Conservation (phyloP, 2,329 filamentous ascomycete species). For the Biscogniauxia mediterranea region DNA sequence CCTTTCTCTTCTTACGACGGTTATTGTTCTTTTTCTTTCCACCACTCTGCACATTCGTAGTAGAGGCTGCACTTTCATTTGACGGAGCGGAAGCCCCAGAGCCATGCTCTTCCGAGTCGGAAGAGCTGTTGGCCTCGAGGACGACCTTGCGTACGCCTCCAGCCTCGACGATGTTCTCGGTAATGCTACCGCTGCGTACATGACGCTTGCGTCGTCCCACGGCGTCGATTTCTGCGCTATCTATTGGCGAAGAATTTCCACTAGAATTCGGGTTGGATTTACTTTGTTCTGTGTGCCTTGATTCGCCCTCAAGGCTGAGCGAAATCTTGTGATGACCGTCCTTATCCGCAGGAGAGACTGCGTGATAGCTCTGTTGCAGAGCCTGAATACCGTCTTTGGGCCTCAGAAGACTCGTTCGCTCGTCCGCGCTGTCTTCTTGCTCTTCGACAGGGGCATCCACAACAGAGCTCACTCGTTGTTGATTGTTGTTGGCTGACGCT, state of each 20-base stretch:
- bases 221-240: slow-evolving; percentile 18
- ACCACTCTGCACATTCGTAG: slow-evolving; percentile 9
- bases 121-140: slow-evolving; percentile 62
- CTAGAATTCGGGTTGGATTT: slow-evolving; percentile 18
- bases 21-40: slow-evolving; percentile 37
- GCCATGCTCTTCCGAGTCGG: slow-evolving; percentile 30
- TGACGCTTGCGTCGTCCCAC: slow-evolving; percentile 34
- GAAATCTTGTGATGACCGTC: slow-evolving; percentile 21
- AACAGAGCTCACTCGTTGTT: slow-evolving; percentile 22
- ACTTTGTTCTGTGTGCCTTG: slow-evolving; percentile 15
- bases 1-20: slow-evolving; percentile 39
- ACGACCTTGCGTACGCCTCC: slow-evolving; percentile 72
- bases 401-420: slow-evolving; percentile 43
- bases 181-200: slow-evolving; percentile 71
- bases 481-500: slow-evolving; percentile 14
- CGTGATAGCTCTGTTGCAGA: slow-evolving; percentile 54
- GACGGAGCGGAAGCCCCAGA: neutral
- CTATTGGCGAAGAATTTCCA: slow-evolving; percentile 21
- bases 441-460: slow-evolving; percentile 20
- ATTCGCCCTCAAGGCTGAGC: slow-evolving; percentile 8
- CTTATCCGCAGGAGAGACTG: slow-evolving; percentile 22
- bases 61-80: slow-evolving; percentile 11
- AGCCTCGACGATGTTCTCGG: slow-evolving; percentile 70
- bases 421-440: slow-evolving; percentile 31
- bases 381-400: slow-evolving; percentile 66